These are phyloP conservation scores for Globisporangium viniferum DNA, from an alignment of 352 stramenopile species.

Conservation along the genomic window DNA sequence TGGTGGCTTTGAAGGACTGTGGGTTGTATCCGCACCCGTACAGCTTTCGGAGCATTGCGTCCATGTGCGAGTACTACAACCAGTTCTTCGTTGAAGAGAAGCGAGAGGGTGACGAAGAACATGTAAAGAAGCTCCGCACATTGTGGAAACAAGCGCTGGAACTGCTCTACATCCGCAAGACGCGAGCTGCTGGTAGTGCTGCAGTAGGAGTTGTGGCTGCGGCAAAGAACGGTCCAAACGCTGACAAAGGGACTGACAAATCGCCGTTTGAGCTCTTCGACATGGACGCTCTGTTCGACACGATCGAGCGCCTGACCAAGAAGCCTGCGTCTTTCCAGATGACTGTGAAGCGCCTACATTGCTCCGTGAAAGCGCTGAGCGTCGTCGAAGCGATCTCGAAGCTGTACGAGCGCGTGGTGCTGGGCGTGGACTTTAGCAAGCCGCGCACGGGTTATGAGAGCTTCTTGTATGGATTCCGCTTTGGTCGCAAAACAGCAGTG, in stretches of 20 bases:
- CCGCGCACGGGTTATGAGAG: conserved; percentile 39
- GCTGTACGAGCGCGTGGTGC: conserved; percentile 56
- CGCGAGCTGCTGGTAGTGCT: conserved; percentile 16
- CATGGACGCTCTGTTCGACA: conserved; percentile 50
- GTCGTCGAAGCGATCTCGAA: conserved; percentile 61
- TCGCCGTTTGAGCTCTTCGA: conserved; percentile 58
- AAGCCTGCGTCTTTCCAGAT: conserved; percentile 53
- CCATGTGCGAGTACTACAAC: conserved; percentile 63
- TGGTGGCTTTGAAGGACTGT: conserved; percentile 52
- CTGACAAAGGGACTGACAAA: conserved; percentile 9
- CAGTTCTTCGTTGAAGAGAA: conserved; percentile 49
- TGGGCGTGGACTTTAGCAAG: conserved; percentile 64
- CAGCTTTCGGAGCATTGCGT: conserved; percentile 43
- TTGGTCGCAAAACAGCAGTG: conserved; percentile 54
- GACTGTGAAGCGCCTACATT: conserved; percentile 52
- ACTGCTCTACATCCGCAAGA: conserved; percentile 60
- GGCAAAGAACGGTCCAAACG: conserved; percentile 13
- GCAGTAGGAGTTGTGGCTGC: background rate
- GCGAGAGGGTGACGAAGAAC: conserved; percentile 19
- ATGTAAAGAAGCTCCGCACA: conserved; percentile 30
- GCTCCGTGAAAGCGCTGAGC: conserved; percentile 46
- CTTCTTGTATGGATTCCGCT: conserved; percentile 71
- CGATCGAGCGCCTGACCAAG: conserved; percentile 40
- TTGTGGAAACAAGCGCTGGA: conserved; percentile 58
- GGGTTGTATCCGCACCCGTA: conserved; percentile 40